These are phyloP conservation scores for Calendula officinalis DNA, from an alignment of 129 eudicot genomes.

Conservation along the genomic window DNA sequence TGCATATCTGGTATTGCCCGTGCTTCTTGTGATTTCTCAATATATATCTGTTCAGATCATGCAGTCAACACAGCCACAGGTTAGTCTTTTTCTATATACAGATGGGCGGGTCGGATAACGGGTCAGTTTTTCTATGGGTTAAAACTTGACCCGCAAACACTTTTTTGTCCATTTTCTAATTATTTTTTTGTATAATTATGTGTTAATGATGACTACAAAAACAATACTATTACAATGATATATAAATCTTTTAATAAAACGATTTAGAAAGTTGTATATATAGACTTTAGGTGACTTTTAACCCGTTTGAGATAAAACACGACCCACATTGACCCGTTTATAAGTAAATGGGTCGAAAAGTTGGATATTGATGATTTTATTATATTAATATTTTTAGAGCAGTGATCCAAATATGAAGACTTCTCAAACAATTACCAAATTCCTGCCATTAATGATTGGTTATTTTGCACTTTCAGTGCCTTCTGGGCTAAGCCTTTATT, in stretches of 20 bases:
- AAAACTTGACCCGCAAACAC: background rate
- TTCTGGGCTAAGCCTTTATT: constrained; percentile 95
- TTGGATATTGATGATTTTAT: background rate
- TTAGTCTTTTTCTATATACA: constrained; percentile 12
- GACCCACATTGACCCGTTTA: background rate
- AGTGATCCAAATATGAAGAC: constrained; percentile 84
- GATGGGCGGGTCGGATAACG: background rate
- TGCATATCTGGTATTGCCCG: constrained; percentile 93
- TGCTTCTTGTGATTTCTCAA: constrained; percentile 67
- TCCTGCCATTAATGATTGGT: constrained; percentile 91
- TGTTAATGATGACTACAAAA: background rate
- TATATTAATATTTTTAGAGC: constrained; percentile 38
- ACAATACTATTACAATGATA: background rate
- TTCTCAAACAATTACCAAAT: constrained; percentile 81
- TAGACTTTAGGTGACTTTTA: background rate
- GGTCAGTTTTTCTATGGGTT: background rate
- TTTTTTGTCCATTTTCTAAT: background rate
- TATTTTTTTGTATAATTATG: background rate
- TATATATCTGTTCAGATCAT: constrained; percentile 83
- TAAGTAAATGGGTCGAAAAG: background rate
- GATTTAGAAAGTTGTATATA: background rate
- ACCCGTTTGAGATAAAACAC: background rate
- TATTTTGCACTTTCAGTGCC: constrained; percentile 97
- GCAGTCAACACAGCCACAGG: constrained; percentile 96
- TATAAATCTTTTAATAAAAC: background rate